Evolutionary conservation across 2,329 filamentous ascomycete genomes (phyloP), one percentile per base, ranked within the genome.

Genomic region (Penicillium olsonii): DNA sequence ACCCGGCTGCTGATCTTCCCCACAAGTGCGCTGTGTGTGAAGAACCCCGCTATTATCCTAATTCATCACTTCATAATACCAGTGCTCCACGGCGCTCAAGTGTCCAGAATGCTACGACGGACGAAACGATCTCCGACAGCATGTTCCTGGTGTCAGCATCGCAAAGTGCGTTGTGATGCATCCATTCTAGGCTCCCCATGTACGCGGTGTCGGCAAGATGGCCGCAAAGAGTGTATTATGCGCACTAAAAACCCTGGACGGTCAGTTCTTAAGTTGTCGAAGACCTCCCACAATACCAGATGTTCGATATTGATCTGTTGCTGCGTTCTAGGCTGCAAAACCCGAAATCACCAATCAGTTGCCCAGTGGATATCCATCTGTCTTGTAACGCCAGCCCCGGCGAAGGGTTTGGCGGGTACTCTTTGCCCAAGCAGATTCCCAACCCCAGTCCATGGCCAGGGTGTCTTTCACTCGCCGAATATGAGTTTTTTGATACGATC

Each of bases 151-250:
- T 71, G 68, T 27, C 68, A 67, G 48, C 58, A 66, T 42, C 61
- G 66, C 35, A 66, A 66, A 38, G 63, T 70, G 19, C 57, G 65
- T 34, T 65, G 66, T 38, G 63, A 68, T 53, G 61, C 63, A 15
- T 63, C 65, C 1, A 63, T 66, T 17, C 47, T 59, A 7, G 66
- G 64, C n/a, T 59, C 55, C 39, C 78, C 77, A 7, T 81, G 75
- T 63, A 79, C 78, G 68, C 79, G 79, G 48, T 80, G 77, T 59
- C 76, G 76, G 38, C 73, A 78, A 46, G 77, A 80, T 55, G 75
- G 73, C 50, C 76, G 79, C 55, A 69, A 67, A 0, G 48, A 61
- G 15, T 64, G 62, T 43, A 37, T 55, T 15, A 45, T 63, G 19
- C 54, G 57, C 73, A 73, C 54, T 61, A 77, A 43, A 67, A 74